Evolutionary conservation across 306 rosid genomes (phyloP), one percentile per base, ranked within the genome.

Genomic region (Carpinus fangiana): DNA sequence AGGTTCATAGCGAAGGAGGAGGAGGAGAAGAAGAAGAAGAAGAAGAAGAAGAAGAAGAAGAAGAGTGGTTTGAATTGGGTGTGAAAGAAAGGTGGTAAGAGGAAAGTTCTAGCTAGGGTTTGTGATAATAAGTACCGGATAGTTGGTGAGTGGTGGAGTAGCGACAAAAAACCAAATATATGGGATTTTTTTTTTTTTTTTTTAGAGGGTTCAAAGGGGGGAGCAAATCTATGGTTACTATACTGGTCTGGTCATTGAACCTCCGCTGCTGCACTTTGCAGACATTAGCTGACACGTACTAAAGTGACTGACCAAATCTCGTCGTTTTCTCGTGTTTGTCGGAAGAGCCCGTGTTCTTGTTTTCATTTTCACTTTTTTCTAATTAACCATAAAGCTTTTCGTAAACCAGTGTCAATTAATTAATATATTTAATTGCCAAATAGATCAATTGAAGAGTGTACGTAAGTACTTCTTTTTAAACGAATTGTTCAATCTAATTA

Each of bases 1-100:
- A 78, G 84, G 81, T 84, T 91, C 98, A 92, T 94, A n/a, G 55
- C 74, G 48, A 77, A 31, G 12, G 56, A 67, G 67, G 61, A 57
- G 81, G 23, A 57, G 70, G 67, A 41, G 9, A 60, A 74, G 72
- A 53, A 28, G 74, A 36, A 43, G 81, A 70, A 72, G 50, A 54
- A 76, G 70, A 71, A 41, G 9, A 60, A 74, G 72, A 53, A 28
- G 74, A 36, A 43, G 81, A 70, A 72, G 50, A 54, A 76, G 64
- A 54, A 69, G 43, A 69, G 59, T 71, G 48, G 38, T 10, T 16
- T 13, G 66, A 31, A 13, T 9, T 8, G 28, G 45, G 38, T 72
- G 45, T 41, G 45, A 38, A 38, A 2, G 4, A 4, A 48, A n/a
- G 43, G 34, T 31, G 73, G 38, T 14, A 28, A 78, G 77, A 48